These are phyloP conservation scores for Seiridium unicorne DNA, from an alignment of 2,329 filamentous ascomycete species.

Conservation along the genomic window DNA sequence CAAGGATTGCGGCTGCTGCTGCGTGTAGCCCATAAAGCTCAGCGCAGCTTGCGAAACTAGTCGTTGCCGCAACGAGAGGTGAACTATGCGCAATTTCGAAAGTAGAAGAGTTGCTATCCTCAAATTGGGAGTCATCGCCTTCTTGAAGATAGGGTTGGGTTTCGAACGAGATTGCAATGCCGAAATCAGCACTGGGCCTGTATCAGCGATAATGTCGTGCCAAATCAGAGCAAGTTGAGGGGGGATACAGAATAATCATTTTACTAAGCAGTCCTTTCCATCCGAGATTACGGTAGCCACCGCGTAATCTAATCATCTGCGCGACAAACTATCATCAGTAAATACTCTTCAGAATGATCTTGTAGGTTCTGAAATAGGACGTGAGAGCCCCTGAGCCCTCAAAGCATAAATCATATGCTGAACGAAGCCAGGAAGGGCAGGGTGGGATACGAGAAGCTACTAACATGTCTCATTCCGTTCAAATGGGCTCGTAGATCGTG, in stretches of 20 bases:
- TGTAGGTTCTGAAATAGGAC: no score
- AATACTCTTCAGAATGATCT: no score
- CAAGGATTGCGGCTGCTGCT: conserved; percentile 47
- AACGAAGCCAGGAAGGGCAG: no score
- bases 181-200: conserved; percentile 39
- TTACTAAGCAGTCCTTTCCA: conserved; percentile 8
- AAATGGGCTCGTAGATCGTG: conserved; percentile 8
- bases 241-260: conserved; percentile 7
- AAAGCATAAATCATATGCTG: no score
- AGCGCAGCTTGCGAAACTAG: conserved; percentile 39
- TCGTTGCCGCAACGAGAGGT: conserved; percentile 42
- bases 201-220: background rate
- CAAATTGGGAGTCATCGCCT: conserved; percentile 38
- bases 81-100: conserved; percentile 45
- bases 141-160: conserved; percentile 39
- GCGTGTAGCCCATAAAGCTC: conserved; percentile 42
- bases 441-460: no score
- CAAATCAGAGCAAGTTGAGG: background rate
- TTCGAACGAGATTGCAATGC: conserved; percentile 48
- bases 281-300: conserved; percentile 8
- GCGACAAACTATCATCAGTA: no score
- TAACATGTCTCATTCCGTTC: background rate
- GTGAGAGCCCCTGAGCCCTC: no score
- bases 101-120: conserved; percentile 34
- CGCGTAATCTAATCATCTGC: conserved; percentile 5